Evolutionary conservation across 2,329 filamentous ascomycete species (phyloP), one percentile per base, ranked within the genome.

Genomic region (Aspergillus japonicus): DNA sequence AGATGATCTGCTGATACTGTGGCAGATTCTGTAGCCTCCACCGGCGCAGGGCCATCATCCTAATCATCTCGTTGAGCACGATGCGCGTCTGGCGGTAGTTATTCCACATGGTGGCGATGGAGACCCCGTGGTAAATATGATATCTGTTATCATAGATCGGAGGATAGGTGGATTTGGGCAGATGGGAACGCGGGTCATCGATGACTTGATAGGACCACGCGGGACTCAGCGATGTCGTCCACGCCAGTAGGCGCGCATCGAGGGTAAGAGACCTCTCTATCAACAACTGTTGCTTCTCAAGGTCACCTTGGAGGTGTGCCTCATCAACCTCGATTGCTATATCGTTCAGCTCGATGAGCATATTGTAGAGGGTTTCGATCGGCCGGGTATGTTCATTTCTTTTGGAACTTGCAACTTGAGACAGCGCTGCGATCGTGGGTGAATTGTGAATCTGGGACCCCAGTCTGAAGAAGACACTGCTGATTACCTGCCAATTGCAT

Each of bases 41-140:
- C 7, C 7, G 26, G 23, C 39, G 39, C 16, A 39, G 47, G 7
- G 23, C 42, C 55, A 57, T 57, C 0, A 10, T 23, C 33, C 49
- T 33, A 33, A 57, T 19, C 55, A 57, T 57, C 33, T 57, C 55
- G 14, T 57, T 31, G 11, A 57, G 35, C 6, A 52, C 49, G 33
- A 57, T 52, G 23, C 55, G 55, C 5, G 16, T 24, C 19, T 52
- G 55, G 1, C 55, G 55, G 12, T 57, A 57, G 24, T 57, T 24
- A 39, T 57, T 57, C 55, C 55, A 57, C 16, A 47, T 21, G 2
- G 49, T 31, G 5, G 48, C 55, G 14, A 26, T 29, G 42, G 14
- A 14, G 31, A 52, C 14, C 7, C 24, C 47, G 11, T 39, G 48
- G 24, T 57, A 57, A 14, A 57, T 7, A 19, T 57, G 55, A 23